These are phyloP conservation scores for Coemansia sp. DNA, from an alignment of 192 early-diverging fungal genomes.

Conservation along the genomic window DNA sequence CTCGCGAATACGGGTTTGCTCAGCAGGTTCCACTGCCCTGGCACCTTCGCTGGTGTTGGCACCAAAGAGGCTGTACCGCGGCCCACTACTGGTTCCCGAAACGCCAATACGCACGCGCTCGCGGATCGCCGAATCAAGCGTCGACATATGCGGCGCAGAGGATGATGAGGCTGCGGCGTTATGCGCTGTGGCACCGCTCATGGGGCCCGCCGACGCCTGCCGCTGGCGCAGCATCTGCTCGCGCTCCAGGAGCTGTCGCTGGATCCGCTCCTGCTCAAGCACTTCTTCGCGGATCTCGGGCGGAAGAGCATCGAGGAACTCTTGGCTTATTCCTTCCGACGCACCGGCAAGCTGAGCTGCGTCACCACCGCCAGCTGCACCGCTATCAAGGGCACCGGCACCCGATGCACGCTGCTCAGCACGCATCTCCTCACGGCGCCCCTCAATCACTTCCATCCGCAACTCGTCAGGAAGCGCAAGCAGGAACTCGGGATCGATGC, in stretches of 20 bases:
- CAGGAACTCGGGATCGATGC: slow-evolving; percentile 92
- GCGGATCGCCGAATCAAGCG: slow-evolving; percentile 21
- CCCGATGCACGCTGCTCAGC: slow-evolving; percentile 19
- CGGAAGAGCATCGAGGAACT: slow-evolving; percentile 92
- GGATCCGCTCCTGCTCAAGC: slow-evolving; percentile 67
- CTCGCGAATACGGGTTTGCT: slow-evolving; percentile 35
- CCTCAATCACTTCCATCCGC: slow-evolving; percentile 86
- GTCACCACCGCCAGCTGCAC: not conserved
- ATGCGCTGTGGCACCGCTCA: slow-evolving; percentile 12
- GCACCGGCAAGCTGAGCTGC: slow-evolving; percentile 12
- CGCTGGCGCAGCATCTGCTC: slow-evolving; percentile 51
- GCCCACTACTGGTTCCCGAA: not conserved
- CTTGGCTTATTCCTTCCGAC: slow-evolving; percentile 61
- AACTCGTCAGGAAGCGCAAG: slow-evolving; percentile 93
- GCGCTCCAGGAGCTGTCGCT: slow-evolving; percentile 65
- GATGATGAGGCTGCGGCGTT: not conserved
- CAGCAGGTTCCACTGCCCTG: not conserved
- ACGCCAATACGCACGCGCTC: slow-evolving; percentile 35
- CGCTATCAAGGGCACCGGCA: not conserved
- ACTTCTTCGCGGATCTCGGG: slow-evolving; percentile 88
- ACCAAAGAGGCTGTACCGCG: not conserved
- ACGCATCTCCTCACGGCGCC: slow-evolving; percentile 67
- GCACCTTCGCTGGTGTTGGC: slow-evolving; percentile 1
- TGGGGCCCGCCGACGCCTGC: not conserved
- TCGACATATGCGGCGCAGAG: slow-evolving; percentile 9